phyloP scores from a whole-genome alignment of 495 filamentous ascomycete species.

The Cenococcum geophilum region DNA sequence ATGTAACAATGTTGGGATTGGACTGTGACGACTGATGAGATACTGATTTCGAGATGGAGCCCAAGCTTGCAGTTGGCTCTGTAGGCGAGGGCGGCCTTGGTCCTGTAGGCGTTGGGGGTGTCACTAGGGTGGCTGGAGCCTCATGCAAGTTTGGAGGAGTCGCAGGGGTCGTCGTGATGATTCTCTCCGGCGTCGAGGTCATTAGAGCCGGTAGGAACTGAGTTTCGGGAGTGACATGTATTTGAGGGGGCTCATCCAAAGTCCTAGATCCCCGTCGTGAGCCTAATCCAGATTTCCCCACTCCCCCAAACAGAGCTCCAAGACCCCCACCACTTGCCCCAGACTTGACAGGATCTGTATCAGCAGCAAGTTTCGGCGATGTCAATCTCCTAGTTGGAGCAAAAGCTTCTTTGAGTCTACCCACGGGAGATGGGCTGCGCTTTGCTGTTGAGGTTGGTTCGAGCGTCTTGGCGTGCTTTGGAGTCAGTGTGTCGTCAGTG shows the following conservation, averaged over 20 bases:
- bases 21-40: conserved; percentile 27
- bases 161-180: conserved; percentile 29
- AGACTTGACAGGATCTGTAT: conserved; percentile 23
- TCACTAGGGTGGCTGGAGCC: conserved; percentile 40
- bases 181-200: conserved; percentile 17
- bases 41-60: conserved; percentile 21
- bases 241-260: conserved; percentile 19
- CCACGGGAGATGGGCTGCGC: conserved; percentile 33
- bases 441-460: conserved; percentile 17
- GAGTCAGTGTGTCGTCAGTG: conserved; percentile 17
- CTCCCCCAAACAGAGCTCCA: conserved; percentile 26
- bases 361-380: conserved; percentile 17
- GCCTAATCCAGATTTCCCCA: conserved; percentile 6
- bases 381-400: conserved; percentile 26
- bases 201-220: conserved; percentile 19
- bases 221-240: conserved; percentile 19
- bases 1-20: conserved; percentile 41
- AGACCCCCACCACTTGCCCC: conserved; percentile 20
- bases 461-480: conserved; percentile 24
- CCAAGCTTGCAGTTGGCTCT: conserved; percentile 23
- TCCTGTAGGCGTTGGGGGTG: conserved; percentile 41
- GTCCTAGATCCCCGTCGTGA: conserved; percentile 17
- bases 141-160: conserved; percentile 37
- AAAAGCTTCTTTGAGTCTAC: conserved; percentile 37
- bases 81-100: conserved; percentile 25